Evolutionary conservation across 208 protist species (phyloP), one percentile per base, ranked within the genome.

Genomic region (Acanthamoeba castellanii): DNA sequence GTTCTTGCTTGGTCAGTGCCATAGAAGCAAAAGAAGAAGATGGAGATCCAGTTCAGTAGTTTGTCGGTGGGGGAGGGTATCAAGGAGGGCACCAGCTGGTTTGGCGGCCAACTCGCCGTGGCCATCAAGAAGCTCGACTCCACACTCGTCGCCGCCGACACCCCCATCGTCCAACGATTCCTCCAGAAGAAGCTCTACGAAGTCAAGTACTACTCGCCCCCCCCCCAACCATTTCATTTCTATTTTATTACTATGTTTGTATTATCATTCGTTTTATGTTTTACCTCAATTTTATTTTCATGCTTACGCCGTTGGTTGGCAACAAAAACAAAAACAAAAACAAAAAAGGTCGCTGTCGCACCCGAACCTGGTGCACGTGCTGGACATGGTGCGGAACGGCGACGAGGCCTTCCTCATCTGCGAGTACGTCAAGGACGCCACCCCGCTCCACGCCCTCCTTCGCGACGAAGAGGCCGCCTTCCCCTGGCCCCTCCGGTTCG

Each of bases 391-490:
- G 64, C 22, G 64, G 11, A 72, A 72, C 25, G 64, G 64, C 30
- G 64, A 72, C 64, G 64, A 72, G 30, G 64, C 64, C 64, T 72
- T 34, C 64, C 64, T 72, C 64, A 72, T 72, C 64, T 72, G 64
- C 64, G 64, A 72, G 25, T 72, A 34, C 64, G 64, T 72, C 64
- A 27, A 34, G 30, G 64, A 72, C 64, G 64, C 64, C 25, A 72
- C 64, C 11, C 30, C 64, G 11, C 64, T 72, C 25, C 30, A n/a
- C 9, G 30, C 64, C 64, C 64, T 72, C 11, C 64, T 34, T 13
- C 64, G 64, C n/a, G 64, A 72, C 30, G 64, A 72, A 72, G 22
- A 27, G n/a, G 22, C 30, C 64, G 64, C 6, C 27, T 72, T 72
- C 25, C 64, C 64, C 1, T 72, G 64, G 64, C 64, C 64, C 25